These are phyloP conservation scores for Candida sp. DNA, from an alignment of 1,139 yeast species.

Conservation along the genomic window DNA sequence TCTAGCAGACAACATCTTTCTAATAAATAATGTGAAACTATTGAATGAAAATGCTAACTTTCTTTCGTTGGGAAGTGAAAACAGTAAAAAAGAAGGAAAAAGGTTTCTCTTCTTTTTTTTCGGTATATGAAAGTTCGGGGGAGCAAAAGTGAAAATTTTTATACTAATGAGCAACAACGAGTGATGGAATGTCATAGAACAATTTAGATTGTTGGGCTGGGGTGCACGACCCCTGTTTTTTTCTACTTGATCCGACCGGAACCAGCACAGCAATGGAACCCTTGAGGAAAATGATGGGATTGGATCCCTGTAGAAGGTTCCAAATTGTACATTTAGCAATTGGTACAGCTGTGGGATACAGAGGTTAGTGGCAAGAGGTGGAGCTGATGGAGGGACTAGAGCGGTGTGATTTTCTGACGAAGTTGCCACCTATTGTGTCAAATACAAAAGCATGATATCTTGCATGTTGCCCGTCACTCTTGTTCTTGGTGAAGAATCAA, in stretches of 20 bases:
- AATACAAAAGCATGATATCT: too few species aligned
- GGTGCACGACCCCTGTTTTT: not conserved
- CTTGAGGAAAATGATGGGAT: not conserved
- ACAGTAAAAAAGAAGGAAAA: not conserved
- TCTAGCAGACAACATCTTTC: slow-evolving; percentile 46
- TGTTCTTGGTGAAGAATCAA: too few species aligned
- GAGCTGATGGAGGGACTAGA: not conserved
- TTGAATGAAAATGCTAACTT: slow-evolving; percentile 1
- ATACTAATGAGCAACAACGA: not conserved
- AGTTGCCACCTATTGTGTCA: too few species aligned
- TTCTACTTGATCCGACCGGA: not conserved
- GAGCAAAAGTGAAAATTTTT: slow-evolving; percentile 10
- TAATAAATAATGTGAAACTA: slow-evolving; percentile 3
- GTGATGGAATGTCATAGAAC: slow-evolving; percentile 8
- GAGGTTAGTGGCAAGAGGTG: not conserved
- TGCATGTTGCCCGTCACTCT: too few species aligned
- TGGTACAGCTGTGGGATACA: not conserved
- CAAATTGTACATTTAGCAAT: not conserved
- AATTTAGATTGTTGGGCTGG: slow-evolving; percentile 1
- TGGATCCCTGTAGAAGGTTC: not conserved
- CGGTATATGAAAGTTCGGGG: not conserved
- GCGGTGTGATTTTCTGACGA: too few species aligned
- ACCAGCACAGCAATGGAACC: not conserved
- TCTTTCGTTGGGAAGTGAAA: not conserved
- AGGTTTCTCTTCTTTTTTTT: not conserved